These are phyloP conservation scores for Thyridium curvatum DNA, from an alignment of 2,329 filamentous ascomycete genomes.

Conservation along the genomic window DNA sequence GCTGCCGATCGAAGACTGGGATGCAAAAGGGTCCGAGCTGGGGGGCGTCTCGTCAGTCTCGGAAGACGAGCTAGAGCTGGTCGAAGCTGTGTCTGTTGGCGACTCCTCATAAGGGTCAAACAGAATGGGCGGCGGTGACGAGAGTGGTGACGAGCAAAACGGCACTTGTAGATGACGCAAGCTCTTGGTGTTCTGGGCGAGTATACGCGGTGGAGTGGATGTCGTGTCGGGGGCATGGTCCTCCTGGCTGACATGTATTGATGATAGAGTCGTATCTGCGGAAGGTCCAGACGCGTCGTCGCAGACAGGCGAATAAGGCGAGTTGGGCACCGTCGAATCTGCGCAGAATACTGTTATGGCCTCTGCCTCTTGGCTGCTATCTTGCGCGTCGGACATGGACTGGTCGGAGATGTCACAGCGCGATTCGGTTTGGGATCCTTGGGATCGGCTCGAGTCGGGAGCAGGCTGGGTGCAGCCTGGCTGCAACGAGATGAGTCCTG, in stretches of 20 bases:
- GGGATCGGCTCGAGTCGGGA: too few species aligned
- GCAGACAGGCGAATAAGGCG: not conserved
- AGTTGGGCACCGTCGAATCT: constrained; percentile 4
- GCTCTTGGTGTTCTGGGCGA: too few species aligned
- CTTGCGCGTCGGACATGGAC: too few species aligned
- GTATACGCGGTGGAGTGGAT: too few species aligned
- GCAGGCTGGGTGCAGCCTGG: too few species aligned
- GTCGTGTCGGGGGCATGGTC: too few species aligned
- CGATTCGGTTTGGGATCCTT: too few species aligned
- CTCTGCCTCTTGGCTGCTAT: too few species aligned
- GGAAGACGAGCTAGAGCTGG: constrained; percentile 33
- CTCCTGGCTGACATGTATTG: not conserved
- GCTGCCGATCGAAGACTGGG: constrained; percentile 18
- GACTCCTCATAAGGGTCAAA: constrained; percentile 42
- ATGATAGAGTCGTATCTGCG: not conserved
- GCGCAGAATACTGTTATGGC: constrained; percentile 4
- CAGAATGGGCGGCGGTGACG: constrained; percentile 46
- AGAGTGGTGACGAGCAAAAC: constrained; percentile 45
- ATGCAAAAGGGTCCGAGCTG: constrained; percentile 27
- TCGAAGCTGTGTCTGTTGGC: constrained; percentile 23
- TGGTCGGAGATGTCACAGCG: too few species aligned
- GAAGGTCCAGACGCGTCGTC: not conserved
- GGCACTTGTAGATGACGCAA: too few species aligned
- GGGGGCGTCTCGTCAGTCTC: constrained; percentile 38
- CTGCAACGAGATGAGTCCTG: too few species aligned